Evolutionary conservation across 352 stramenopile species (phyloP).

Genomic region (Phytopythium delawarense): DNA sequence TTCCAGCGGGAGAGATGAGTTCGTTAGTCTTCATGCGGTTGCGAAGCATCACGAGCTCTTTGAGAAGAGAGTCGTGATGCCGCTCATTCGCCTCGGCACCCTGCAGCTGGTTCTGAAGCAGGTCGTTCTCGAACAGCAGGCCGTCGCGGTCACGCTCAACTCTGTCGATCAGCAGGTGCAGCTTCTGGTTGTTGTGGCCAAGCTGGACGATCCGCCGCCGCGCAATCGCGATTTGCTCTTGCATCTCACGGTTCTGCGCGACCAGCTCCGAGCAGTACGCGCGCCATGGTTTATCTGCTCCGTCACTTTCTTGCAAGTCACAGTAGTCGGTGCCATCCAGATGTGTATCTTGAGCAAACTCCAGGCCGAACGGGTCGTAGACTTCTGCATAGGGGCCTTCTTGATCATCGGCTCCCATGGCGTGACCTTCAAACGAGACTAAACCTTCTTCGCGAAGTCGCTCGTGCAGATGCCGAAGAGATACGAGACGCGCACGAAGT

Average conservation of each 20-base stretch:
- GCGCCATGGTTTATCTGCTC: conserved; percentile 49
- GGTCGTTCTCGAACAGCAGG: conserved; percentile 77
- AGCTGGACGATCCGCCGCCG: conserved; percentile 60
- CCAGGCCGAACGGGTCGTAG: background rate
- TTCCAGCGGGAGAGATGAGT: conserved; percentile 2
- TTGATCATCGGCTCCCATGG: background rate
- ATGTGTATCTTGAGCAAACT: background rate
- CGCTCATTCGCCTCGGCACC: conserved; percentile 62
- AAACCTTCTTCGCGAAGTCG: background rate
- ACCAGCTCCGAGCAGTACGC: conserved; percentile 74
- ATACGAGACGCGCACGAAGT: background rate
- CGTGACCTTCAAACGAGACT: background rate
- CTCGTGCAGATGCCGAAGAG: background rate
- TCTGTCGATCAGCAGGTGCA: conserved; percentile 78
- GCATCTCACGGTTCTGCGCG: conserved; percentile 67
- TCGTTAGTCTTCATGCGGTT: conserved; percentile 38
- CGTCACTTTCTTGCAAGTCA: conserved; percentile 1
- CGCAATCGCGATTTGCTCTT: conserved; percentile 65
- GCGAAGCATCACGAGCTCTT: conserved; percentile 45
- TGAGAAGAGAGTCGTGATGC: conserved; percentile 64
- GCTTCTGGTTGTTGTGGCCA: conserved; percentile 79
- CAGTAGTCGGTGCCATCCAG: background rate
- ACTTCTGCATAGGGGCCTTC: background rate
- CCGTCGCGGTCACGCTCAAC: conserved; percentile 81
- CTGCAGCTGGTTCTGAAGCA: conserved; percentile 70